These are phyloP conservation scores for Pyrenochaeta sp. DNA, from an alignment of 2,329 filamentous ascomycete genomes.

Conservation along the genomic window DNA sequence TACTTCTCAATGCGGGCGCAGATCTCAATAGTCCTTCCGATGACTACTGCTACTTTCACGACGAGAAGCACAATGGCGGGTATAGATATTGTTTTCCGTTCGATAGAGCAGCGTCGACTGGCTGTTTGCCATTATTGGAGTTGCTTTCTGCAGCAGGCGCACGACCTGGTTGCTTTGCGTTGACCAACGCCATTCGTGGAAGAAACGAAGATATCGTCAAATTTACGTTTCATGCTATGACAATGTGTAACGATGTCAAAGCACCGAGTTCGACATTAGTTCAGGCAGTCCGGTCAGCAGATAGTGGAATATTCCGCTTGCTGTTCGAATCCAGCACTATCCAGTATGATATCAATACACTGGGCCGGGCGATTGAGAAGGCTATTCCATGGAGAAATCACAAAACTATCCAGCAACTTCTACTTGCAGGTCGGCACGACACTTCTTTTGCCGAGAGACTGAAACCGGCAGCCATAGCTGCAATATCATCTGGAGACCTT, in stretches of 20 bases:
- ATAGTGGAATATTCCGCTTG: background rate
- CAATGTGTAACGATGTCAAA: too few relatives aligned
- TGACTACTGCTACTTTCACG: background rate
- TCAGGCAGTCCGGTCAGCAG: too few relatives aligned
- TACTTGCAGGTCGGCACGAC: background rate
- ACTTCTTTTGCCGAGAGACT: background rate
- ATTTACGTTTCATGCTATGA: too few relatives aligned
- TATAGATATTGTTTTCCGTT: background rate
- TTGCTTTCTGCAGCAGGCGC: too few relatives aligned
- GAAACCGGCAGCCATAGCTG: background rate
- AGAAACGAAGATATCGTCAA: too few relatives aligned
- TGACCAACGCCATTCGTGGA: too few relatives aligned
- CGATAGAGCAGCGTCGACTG: background rate
- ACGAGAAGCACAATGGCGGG: too few relatives aligned
- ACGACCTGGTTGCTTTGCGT: too few relatives aligned
- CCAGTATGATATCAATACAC: background rate
- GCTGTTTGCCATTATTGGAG: background rate
- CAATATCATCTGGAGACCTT: background rate
- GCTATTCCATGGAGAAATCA: background rate
- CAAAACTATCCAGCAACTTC: background rate
- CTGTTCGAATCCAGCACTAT: background rate
- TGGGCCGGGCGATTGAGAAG: background rate
- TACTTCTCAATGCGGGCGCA: background rate
- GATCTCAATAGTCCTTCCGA: background rate
- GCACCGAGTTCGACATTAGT: too few relatives aligned